These are phyloP conservation scores for Blastobotrys capitulatus DNA, from an alignment of 1,139 yeast species.

Conservation along the genomic window DNA sequence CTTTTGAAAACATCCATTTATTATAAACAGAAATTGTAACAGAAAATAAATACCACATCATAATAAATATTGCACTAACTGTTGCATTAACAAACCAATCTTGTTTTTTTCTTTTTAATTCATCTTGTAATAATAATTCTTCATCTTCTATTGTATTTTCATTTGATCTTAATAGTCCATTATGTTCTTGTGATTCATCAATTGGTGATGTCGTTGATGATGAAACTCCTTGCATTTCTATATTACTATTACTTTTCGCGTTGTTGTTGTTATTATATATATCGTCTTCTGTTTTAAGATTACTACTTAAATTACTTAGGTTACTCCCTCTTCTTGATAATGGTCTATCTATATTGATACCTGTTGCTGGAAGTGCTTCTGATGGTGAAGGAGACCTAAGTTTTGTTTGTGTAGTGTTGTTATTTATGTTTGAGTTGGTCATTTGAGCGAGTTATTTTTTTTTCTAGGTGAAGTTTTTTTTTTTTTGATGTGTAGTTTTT, in stretches of 20 bases:
- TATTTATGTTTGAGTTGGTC: not conserved
- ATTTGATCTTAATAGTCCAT: not conserved
- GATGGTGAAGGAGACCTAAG: too few species aligned
- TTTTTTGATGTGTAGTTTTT: not conserved
- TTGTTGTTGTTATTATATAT: too few species aligned
- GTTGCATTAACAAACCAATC: constrained; percentile 6
- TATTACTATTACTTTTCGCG: not conserved
- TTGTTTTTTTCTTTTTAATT: not conserved
- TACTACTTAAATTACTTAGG: not conserved
- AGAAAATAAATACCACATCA: constrained; percentile 45
- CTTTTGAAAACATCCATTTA: constrained; percentile 91
- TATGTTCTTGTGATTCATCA: not conserved
- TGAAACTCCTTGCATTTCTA: constrained; percentile 5
- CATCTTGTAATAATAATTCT: not conserved
- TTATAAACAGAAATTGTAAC: constrained; percentile 81
- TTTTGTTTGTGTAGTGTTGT: too few species aligned
- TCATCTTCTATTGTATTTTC: not conserved
- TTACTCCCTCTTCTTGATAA: not conserved
- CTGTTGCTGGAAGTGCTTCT: not conserved
- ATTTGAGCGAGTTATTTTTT: not conserved
- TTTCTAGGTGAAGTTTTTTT: not conserved
- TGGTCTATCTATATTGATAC: not conserved
- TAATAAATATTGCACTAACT: constrained; percentile 13
- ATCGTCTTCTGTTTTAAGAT: not conserved
- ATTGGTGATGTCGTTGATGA: not conserved